Evolutionary conservation across 108 stramenopile genomes (phyloP).

Genomic region (Epipyxis sp.): DNA sequence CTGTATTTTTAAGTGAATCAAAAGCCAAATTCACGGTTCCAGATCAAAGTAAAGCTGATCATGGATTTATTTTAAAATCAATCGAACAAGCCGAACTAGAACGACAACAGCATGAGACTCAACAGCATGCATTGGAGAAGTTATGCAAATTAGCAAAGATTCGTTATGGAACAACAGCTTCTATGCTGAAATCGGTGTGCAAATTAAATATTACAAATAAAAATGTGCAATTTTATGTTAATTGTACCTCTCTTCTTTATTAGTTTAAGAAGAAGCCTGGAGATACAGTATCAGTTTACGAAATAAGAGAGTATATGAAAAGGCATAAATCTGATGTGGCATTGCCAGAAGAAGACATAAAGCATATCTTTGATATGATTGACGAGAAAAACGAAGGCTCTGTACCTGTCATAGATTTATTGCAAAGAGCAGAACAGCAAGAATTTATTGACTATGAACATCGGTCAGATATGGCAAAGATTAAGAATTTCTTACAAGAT

Average conservation of each 20-base stretch:
- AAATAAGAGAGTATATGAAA: constrained; percentile 1
- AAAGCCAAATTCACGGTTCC: background rate
- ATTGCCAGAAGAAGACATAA: background rate
- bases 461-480: background rate
- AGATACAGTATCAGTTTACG: background rate
- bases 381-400: background rate
- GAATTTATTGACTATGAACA: background rate
- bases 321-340: background rate
- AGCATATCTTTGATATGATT: background rate
- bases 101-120: background rate
- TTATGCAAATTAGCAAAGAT: background rate
- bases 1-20: background rate
- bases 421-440: background rate
- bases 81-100: background rate
- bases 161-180: background rate
- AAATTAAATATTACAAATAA: too few species aligned
- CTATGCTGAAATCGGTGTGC: too few species aligned
- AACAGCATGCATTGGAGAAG: background rate
- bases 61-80: background rate
- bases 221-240: too few species aligned
- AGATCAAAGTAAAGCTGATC: background rate
- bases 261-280: constrained; percentile 12
- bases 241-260: background rate
- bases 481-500: constrained; percentile 6
- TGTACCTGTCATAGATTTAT: background rate